These are phyloP conservation scores for Xylariaceae sp. DNA, from an alignment of 2,329 filamentous ascomycete genomes.

Conservation along the genomic window DNA sequence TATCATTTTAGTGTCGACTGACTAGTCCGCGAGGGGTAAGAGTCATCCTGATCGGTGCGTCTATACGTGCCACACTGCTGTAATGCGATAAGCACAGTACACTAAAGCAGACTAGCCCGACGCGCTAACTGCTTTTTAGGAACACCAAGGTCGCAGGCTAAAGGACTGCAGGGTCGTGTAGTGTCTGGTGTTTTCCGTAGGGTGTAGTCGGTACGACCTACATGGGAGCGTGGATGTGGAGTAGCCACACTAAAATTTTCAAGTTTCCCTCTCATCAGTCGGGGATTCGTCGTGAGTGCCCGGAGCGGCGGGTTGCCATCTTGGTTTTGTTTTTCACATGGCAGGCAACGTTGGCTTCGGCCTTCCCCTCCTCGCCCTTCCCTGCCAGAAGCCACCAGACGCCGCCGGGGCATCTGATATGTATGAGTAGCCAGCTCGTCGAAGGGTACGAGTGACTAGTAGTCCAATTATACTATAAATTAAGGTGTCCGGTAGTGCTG, in stretches of 20 bases:
- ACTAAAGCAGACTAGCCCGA: neutral
- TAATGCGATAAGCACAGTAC: neutral
- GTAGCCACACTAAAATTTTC: neutral
- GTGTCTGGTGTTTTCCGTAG: neutral
- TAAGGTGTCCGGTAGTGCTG: too few species aligned
- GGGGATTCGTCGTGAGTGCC: neutral
- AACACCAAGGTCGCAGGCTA: neutral
- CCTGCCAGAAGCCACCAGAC: conserved; percentile 4
- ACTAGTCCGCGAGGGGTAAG: neutral
- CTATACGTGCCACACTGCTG: neutral
- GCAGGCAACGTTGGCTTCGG: conserved; percentile 8
- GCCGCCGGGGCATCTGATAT: neutral
- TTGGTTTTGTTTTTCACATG: conserved; percentile 11
- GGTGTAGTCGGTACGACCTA: neutral
- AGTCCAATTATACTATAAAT: too few species aligned
- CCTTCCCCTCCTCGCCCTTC: conserved; percentile 11
- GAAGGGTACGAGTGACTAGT: too few species aligned
- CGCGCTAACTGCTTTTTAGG: neutral
- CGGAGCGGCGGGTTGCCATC: conserved; percentile 16
- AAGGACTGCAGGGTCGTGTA: neutral
- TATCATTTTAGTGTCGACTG: neutral
- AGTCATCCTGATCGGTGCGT: neutral
- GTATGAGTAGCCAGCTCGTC: too few species aligned
- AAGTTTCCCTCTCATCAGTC: neutral
- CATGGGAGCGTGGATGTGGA: conserved; percentile 10